Conservation (phyloP, 1,284 basidiomycete species). For the Puccinia novopanici region DNA sequence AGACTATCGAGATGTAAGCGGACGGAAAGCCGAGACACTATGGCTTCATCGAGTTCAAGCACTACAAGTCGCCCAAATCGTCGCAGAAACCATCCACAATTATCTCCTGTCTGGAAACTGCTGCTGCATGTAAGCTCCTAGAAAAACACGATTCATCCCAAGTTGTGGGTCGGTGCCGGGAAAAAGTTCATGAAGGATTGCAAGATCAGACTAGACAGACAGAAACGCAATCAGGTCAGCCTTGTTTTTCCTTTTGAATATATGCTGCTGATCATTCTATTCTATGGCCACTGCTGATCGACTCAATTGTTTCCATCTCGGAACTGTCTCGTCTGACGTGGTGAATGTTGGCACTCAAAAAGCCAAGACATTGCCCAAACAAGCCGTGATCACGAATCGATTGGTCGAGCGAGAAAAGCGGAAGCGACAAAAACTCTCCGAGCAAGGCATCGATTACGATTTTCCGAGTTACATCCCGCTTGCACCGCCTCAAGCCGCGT, state of each 20-base stretch:
- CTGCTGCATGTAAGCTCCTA: slow-evolving; percentile 81
- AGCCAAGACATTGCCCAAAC: slow-evolving; percentile 76
- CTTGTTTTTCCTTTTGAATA: background rate
- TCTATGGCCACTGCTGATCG: slow-evolving; percentile 2
- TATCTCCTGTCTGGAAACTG: slow-evolving; percentile 90
- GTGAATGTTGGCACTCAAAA: slow-evolving; percentile 25
- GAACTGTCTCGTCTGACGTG: slow-evolving; percentile 21
- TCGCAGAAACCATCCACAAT: slow-evolving; percentile 98
- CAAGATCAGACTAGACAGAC: slow-evolving; percentile 69
- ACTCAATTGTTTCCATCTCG: background rate
- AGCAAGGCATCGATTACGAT: slow-evolving; percentile 84
- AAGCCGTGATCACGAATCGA: slow-evolving; percentile 69
- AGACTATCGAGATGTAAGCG: slow-evolving; percentile 77
- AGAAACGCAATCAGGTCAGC: slow-evolving; percentile 77
- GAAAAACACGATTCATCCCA: slow-evolving; percentile 84
- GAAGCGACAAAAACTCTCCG: slow-evolving; percentile 76
- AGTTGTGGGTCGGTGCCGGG: slow-evolving; percentile 96
- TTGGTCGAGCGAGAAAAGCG: slow-evolving; percentile 75
- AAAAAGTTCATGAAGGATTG: slow-evolving; percentile 83
- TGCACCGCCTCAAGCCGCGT: background rate
- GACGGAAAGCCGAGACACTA: slow-evolving; percentile 98
- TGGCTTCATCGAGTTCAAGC: slow-evolving; percentile 92
- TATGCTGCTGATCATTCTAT: background rate
- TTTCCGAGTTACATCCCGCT: slow-evolving; percentile 66
- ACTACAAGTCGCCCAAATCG: slow-evolving; percentile 87